Evolutionary conservation across 257 asterid genomes (phyloP).

Genomic region (Solanum okadae): DNA sequence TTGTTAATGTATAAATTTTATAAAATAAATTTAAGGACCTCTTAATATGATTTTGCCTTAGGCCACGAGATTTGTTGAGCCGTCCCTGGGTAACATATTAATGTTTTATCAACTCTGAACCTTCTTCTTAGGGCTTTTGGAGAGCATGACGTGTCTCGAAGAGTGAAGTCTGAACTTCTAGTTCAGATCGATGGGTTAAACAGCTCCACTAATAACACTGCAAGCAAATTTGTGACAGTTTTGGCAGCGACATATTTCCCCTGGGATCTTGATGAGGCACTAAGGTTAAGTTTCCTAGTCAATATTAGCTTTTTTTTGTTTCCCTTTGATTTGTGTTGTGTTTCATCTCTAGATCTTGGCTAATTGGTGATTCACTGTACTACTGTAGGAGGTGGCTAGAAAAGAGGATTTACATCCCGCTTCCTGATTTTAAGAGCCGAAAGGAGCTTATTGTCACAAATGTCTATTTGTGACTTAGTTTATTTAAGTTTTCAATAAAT

Average conservation of each 20-base stretch:
- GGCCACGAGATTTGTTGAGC: too few relatives aligned
- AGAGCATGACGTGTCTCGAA: slow-evolving; percentile 85
- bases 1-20: too few relatives aligned
- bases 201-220: slow-evolving; percentile 61
- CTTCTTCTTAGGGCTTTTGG: slow-evolving; percentile 59
- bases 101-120: not conserved
- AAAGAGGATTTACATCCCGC: slow-evolving; percentile 84
- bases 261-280: slow-evolving; percentile 91
- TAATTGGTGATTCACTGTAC: not conserved
- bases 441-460: slow-evolving; percentile 25
- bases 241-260: slow-evolving; percentile 96
- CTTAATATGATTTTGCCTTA: too few relatives aligned
- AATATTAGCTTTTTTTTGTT: not conserved
- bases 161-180: slow-evolving; percentile 82
- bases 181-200: slow-evolving; percentile 90
- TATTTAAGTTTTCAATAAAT: too few relatives aligned
- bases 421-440: slow-evolving; percentile 77
- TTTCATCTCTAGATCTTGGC: not conserved
- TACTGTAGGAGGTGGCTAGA: slow-evolving; percentile 80
- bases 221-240: slow-evolving; percentile 86
- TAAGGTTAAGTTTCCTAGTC: slow-evolving; percentile 35
- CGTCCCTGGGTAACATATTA: not conserved
- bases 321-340: not conserved
- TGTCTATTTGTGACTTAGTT: too few relatives aligned
- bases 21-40: too few relatives aligned